Conservation (phyloP, 768 basidiomycete genomes). For the Chalciporus sphaerocephalus region DNA sequence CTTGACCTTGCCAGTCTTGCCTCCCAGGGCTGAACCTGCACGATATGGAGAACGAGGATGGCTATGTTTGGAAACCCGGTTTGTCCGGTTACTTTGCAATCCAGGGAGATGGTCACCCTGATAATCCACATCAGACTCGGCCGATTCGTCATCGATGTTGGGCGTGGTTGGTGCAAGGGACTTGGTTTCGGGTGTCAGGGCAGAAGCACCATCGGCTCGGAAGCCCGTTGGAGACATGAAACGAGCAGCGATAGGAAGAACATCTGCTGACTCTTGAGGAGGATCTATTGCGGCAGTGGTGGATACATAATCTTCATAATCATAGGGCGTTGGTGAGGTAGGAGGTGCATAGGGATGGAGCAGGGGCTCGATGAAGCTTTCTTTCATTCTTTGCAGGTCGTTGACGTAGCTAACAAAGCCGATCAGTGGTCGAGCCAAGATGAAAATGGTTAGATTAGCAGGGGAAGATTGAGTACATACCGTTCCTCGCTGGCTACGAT, state of each 20-base stretch:
- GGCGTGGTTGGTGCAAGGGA: constrained; percentile 46
- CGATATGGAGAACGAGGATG: constrained; percentile 81
- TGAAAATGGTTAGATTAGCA: constrained; percentile 11
- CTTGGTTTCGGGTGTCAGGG: constrained; percentile 42
- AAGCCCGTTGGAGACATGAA: constrained; percentile 71
- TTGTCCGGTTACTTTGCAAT: constrained; percentile 22
- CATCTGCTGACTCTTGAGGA: constrained; percentile 64
- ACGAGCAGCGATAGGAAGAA: constrained; percentile 83
- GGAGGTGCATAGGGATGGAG: constrained; percentile 69
- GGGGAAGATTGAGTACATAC: constrained; percentile 37
- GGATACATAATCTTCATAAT: constrained; percentile 59
- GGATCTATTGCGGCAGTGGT: constrained; percentile 49
- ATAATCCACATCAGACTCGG: constrained; percentile 71
- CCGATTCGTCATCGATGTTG: constrained; percentile 70
- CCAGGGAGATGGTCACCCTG: constrained; percentile 44
- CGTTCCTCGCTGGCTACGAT: constrained; percentile 95
- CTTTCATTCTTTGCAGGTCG: constrained; percentile 87
- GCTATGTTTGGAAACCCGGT: constrained; percentile 46
- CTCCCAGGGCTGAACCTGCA: constrained; percentile 38
- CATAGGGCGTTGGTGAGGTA: constrained; percentile 51
- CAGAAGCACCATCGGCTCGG: constrained; percentile 44
- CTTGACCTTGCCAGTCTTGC: constrained; percentile 37
- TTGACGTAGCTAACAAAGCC: constrained; percentile 70
- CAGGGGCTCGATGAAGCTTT: constrained; percentile 86
- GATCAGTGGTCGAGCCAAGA: constrained; percentile 5